Base-by-base conservation (phyloP, 2,329 filamentous ascomycete genomes). In the Hypoxylon sp. region DNA sequence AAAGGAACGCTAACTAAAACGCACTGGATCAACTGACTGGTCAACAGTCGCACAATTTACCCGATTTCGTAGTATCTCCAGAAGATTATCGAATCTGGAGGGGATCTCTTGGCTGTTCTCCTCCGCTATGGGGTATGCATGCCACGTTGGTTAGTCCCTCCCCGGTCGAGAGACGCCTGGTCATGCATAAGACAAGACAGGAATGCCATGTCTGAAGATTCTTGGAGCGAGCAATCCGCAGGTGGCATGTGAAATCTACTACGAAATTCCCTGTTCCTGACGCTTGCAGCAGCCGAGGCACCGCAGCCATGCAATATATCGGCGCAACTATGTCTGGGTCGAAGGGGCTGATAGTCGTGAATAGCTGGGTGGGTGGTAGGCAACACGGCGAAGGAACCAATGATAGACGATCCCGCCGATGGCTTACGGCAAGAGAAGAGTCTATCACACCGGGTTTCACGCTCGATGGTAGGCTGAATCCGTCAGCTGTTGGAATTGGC, bases 241-340 rank as follows among this genome's bases (percentile, higher is more conserved):
- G 46, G 42, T 50, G 19, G 32, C 62, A 70, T 70, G 68, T 68
- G 68, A 68, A 70, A 53, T 47, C 35, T 37, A 44, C 57, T 21
- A 24, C 50, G 44, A 47, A 19, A 50, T 53, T 51, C 42, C 50
- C 51, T 51, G 39, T 62, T 68, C 65, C 58, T 60, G 56, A n/a
- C 19, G n/a, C 50, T 55, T 42, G 57, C 6, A 46, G 24, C 17
- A 68, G 31, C 65, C 65, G 68, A 68, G 68, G 64, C 46, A 59
- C 6, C 27, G 46, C 29, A 13, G 6, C 39, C 37, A 63, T 58
- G 53, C 31, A 59, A 44, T 32, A 60, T 62, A 51, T 70, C 61
- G 61, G 61, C 31, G 54, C 11, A 19, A 68, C 56, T 62, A 21
- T 5, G 59, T 35, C 48, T 13, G 61, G 42, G 60, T 62, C 42